Conservation (phyloP, 495 filamentous ascomycete genomes). For the Schizothecium vesticola region DNA sequence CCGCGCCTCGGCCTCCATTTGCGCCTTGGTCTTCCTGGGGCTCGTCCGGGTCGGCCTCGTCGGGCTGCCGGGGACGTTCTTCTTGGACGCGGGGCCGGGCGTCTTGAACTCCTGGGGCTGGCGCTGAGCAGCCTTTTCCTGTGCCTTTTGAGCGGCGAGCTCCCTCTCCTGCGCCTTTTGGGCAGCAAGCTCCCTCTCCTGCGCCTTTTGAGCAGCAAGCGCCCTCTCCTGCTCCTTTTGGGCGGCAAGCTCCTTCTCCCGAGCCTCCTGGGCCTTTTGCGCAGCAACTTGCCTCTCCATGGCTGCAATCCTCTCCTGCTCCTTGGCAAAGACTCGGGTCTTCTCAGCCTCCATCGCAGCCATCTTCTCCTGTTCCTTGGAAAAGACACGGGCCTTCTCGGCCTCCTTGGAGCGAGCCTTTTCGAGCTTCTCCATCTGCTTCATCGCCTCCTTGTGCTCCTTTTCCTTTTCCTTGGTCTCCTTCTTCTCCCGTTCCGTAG, state of each 20-base stretch:
- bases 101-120: conserved; percentile 21
- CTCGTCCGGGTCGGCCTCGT: conserved; percentile 39
- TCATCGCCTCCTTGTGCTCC: conserved; percentile 40
- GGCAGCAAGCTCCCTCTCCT: not conserved
- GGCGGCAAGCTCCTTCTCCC: conserved; percentile 5
- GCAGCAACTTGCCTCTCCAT: conserved; percentile 42
- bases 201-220: conserved; percentile 9
- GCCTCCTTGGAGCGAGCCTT: conserved; percentile 45
- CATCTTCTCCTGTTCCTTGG: conserved; percentile 39
- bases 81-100: conserved; percentile 23
- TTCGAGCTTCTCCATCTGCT: conserved; percentile 53
- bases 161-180: not conserved
- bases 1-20: conserved; percentile 38
- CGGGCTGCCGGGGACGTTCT: conserved; percentile 19
- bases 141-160: conserved; percentile 7
- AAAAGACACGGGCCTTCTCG: conserved; percentile 41
- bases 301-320: conserved; percentile 44
- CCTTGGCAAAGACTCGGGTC: conserved; percentile 18
- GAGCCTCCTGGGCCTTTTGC: conserved; percentile 12
- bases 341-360: conserved; percentile 48
- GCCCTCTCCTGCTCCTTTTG: conserved; percentile 47
- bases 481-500: conserved; percentile 61
- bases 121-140: conserved; percentile 8
- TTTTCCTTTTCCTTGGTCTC: conserved; percentile 58
- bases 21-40: conserved; percentile 48